Evolutionary conservation across 345 rosid species (phyloP), one percentile per base, ranked within the genome.

Genomic region (Euphorbia peplus): DNA sequence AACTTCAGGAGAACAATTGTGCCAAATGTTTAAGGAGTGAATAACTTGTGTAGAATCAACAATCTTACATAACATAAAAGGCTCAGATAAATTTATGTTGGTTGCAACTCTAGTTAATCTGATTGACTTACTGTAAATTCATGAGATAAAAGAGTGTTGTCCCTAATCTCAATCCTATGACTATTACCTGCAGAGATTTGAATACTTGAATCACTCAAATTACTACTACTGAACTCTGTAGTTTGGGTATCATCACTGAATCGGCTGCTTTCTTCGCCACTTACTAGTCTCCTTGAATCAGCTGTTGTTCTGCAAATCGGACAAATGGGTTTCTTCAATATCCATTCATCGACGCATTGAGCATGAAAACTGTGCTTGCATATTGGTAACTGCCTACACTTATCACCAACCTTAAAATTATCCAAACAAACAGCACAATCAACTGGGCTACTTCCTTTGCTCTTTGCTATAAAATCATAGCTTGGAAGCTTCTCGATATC

Each of bases 371-470:
- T 84, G 66, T 88, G 90, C 18, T 51, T 79, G 65, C 90, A 86
- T 0, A 71, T 9, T 0, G 92, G 90, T 82, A 85, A 26, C 57
- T 76, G 24, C 75, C 90, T 74, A 56, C 92, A 85, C 77, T 73
- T 85, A 9, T 88, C 88, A 11, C 88, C 92, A 22, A 52, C 58
- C 73, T 78, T 76, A 75, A 83, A 82, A 64, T 65, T 75, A 6
- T 85, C 90, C 79, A 87, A 70, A 73, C 92, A 87, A 30, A 83
- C 87, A 3, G 83, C 90, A 65, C 92, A 87, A 66, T 81, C 84
- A 18, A 70, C 72, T 0, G 81, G 77, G 51, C 80, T 76, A 1
- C 66, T 81, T 48, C 78, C 85, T 24, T 52, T 70, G 69, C 80
- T 72, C 21, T 69, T 73, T 22, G 75, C 77, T 16, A 39, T 46